Evolutionary conservation across 768 basidiomycete species (phyloP).

Genomic region (Tulasnella sp.): DNA sequence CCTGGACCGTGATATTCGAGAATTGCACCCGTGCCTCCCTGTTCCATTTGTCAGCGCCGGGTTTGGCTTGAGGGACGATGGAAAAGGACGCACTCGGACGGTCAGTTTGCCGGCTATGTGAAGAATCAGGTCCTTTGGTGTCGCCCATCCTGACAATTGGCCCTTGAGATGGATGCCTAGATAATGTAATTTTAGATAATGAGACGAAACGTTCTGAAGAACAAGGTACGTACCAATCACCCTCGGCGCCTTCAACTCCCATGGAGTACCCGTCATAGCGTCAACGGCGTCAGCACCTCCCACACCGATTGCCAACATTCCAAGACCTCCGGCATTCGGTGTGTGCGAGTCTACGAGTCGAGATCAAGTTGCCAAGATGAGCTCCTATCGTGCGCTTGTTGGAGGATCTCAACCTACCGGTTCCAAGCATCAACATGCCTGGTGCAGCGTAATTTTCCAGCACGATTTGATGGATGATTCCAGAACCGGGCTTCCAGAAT

Average conservation of each 20-base stretch:
- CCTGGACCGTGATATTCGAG: conserved; percentile 97
- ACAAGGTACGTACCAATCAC: conserved; percentile 57
- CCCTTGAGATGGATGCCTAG: conserved; percentile 86
- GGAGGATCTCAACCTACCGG: conserved; percentile 47
- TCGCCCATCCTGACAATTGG: conserved; percentile 83
- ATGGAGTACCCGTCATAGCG: conserved; percentile 95
- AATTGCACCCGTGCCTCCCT: conserved; percentile 96
- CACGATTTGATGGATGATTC: conserved; percentile 97
- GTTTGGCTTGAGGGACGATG: background rate
- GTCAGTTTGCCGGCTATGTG: conserved; percentile 92
- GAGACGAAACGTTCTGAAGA: background rate
- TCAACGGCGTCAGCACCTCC: conserved; percentile 98
- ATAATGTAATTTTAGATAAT: background rate
- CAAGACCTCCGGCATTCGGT: conserved; percentile 95
- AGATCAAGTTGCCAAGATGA: background rate
- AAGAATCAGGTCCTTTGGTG: conserved; percentile 93
- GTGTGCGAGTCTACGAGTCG: conserved; percentile 79
- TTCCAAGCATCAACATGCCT: conserved; percentile 88
- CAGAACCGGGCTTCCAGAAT: conserved; percentile 94
- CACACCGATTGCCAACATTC: conserved; percentile 96
- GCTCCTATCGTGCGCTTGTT: background rate
- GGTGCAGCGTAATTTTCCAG: conserved; percentile 97
- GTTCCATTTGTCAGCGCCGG: background rate
- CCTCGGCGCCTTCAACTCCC: conserved; percentile 92
- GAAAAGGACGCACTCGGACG: conserved; percentile 61